Base-by-base conservation (phyloP, 805 yeast genomes). In the Suhomyces sp. region DNA sequence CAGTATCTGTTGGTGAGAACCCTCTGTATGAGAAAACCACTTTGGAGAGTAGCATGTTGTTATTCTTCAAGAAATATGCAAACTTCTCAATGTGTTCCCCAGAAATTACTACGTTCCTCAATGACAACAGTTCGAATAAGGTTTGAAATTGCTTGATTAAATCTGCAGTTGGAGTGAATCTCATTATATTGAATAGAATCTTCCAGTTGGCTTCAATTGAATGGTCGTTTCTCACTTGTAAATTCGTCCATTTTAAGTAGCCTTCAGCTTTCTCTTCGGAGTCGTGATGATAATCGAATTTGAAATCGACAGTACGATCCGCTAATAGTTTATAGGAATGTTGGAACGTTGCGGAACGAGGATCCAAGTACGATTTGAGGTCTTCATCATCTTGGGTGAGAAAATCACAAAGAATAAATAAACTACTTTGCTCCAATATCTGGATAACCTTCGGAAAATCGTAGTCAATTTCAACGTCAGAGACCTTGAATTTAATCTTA, bases 261-360 rank as follows among this genome's bases (percentile, higher is more conserved):
- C 53, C 74, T 36, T 69, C 74, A 1, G 70, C 72, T 33, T 58
- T 61, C 28, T 54, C 56, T 29, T 38, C 36, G 6, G 56, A 43
- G 30, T 63, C 65, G 20, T 37, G 48, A 34, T 64, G 70, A 39
- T 51, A 58, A 46, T 66, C 63, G 39, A 61, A 63, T 12, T 23
- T 32, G 24, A 37, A 32, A 2, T n/a, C 18, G 2, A 13, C 19
- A 2, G 25, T 19, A 7, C 4, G 18, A 8, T 23, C n/a, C 3
- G 18, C 13, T 6, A 36, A 6, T n/a, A n/a, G n/a, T n/a, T n/a
- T n/a, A n/a, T n/a, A n/a, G n/a, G n/a, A n/a, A n/a, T n/a, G n/a
- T n/a, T n/a, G n/a, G n/a, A n/a, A n/a, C n/a, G n/a, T n/a, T n/a
- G n/a, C n/a, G n/a, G n/a, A n/a, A n/a, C n/a, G n/a, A n/a, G n/a